Base-by-base conservation (phyloP, 202 grass and related monocot genomes). In the Hordeum pubiflorum region DNA sequence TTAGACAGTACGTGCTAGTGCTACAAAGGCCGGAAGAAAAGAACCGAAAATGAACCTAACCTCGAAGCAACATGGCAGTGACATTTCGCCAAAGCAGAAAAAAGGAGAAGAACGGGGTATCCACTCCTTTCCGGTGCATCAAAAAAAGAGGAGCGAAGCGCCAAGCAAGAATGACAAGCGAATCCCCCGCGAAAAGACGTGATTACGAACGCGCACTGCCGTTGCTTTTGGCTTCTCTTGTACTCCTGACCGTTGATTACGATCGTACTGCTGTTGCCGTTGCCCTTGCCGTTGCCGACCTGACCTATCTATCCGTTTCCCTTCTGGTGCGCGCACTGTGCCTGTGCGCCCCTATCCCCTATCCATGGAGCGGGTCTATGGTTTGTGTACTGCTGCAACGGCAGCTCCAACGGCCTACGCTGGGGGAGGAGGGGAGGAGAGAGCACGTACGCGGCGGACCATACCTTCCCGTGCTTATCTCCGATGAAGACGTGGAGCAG, bases 401-500 rank as follows among this genome's bases (percentile, higher is more conserved):
- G 77, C 39, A 52, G 75, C 21, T 11, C 21, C 20, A 80, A 62
- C 56, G 34, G 70, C 37, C 48, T 68, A 37, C 52, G 61, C 18
- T 36, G 18, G 50, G 50, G 50, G 1, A 54, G 50, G 0, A 54
- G 17, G 2, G 50, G n/a, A 10, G 63, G 59, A 17, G 15, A n/a
- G 78, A 76, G 8, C 77, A 20, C 84, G 40, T 38, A 72, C 33
- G 36, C 27, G 27, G 27, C 27, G 27, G 27, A 29, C 46, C 84
- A 71, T 84, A 97, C 94, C 91, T 94, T 91, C 0, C 94, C 91
- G 57, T 85, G 69, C 59, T 97, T 87, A 83, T 91, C 89, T 79
- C 91, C 89, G 10, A 91, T 82, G 79, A 97, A 13, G 36, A 91
- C 82, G 80, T 97, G 94, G 27, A 97, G 80, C 77, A 86, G 34